Evolutionary conservation across 352 stramenopile species (phyloP), one percentile per base, ranked within the genome.

Genomic region (Aphanomyces stellatus): DNA sequence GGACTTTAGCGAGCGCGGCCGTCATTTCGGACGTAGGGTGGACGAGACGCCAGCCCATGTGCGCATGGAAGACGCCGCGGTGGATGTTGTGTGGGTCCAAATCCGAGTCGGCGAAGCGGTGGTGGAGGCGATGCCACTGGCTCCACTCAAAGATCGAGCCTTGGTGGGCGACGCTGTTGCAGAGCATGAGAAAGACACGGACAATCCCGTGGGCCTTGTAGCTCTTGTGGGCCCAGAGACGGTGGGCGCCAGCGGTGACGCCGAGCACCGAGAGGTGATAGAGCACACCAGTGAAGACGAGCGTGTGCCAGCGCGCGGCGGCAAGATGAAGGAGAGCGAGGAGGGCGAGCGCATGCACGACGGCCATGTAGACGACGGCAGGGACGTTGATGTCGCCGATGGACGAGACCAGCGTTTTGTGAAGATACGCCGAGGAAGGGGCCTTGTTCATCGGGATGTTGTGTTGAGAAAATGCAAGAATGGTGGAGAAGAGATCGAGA

Each of bases 31-130:
- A 81, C 80, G 99, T 88, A 78, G 99, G 99, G 79, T 98, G 98
- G 25, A 99, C 82, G 74, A 98, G 96, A 33, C 99, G 80, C 97
- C 97, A 99, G 63, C 97, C 97, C 86, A 99, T 98, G 83, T 99
- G 96, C 15, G 97, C 93, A 74, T 98, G 99, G 82, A 99, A 99
- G 78, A 99, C 98, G 31, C 97, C 97, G 28, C 96, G 84, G 35
- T 77, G 88, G 57, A 96, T 96, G 77, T 99, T 98, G 86, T 99
- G 96, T 55, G 91, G 91, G 71, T 97, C 90, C 2, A 78, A 74
- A 19, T 94, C 92, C 49, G 95, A 98, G 78, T 99, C 95, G 31
- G 93, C 98, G 74, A 96, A 94, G 77, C 99, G 99, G 88, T 99
- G 97, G 80, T 99, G 97, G 37, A 99, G 93, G 51, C 97, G 91